Evolutionary conservation across 2,329 filamentous ascomycete species (phyloP).

Genomic region (Ramularia collo-cygni): DNA sequence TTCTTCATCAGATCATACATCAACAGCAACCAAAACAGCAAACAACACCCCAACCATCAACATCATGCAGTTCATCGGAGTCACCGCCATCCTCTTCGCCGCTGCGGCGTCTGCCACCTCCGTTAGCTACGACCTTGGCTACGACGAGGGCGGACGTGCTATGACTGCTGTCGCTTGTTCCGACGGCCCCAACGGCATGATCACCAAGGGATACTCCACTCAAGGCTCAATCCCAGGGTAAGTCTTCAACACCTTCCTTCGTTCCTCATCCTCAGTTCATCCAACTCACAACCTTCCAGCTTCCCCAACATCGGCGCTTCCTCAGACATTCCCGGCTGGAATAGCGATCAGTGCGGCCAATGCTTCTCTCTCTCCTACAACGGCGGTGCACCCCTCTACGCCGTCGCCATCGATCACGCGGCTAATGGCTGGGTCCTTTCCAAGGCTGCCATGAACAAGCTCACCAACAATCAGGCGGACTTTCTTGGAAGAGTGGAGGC

Average conservation of each 20-base stretch:
- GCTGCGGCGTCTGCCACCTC: constrained; percentile 19
- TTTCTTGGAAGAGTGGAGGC: constrained; percentile 35
- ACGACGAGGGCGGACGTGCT: constrained; percentile 54
- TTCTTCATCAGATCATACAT: neutral
- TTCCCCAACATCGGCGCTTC: constrained; percentile 47
- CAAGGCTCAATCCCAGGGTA: constrained; percentile 40
- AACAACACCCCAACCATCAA: neutral
- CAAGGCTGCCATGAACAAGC: constrained; percentile 41
- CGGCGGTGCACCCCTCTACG: constrained; percentile 38
- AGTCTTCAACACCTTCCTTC: neutral
- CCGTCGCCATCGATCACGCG: constrained; percentile 44
- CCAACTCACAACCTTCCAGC: constrained; percentile 5
- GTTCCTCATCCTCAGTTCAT: neutral
- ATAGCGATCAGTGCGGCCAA: constrained; percentile 44
- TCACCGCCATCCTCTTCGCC: constrained; percentile 33
- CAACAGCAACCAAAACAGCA: constrained; percentile 3
- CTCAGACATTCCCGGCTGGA: constrained; percentile 42
- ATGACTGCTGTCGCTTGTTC: constrained; percentile 58
- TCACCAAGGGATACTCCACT: constrained; percentile 47
- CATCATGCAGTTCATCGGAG: constrained; percentile 31
- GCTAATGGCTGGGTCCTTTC: constrained; percentile 45
- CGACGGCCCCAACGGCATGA: constrained; percentile 60
- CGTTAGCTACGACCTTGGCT: constrained; percentile 62
- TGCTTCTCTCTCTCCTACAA: constrained; percentile 48
- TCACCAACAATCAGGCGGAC: constrained; percentile 42